These are phyloP conservation scores for Cladophialophora psammophila DNA, from an alignment of 2,329 filamentous ascomycete genomes.

Conservation along the genomic window DNA sequence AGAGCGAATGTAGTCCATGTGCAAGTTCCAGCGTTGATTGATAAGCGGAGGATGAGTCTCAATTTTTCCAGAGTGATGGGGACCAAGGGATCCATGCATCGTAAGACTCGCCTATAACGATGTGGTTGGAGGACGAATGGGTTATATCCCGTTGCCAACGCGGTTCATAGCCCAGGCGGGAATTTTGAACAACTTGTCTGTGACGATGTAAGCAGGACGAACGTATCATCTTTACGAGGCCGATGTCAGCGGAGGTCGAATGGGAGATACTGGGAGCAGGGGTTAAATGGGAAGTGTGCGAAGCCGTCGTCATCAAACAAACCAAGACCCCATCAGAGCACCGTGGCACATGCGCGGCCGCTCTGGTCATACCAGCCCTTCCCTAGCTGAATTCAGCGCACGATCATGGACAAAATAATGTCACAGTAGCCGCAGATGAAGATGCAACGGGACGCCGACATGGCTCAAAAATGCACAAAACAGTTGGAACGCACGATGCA, in stretches of 20 bases:
- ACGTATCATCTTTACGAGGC: neutral
- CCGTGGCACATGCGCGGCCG: neutral
- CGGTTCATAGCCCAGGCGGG: neutral
- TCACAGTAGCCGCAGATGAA: neutral
- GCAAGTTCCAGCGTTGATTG: too few species aligned
- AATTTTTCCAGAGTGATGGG: neutral
- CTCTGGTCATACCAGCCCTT: neutral
- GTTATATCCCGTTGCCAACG: neutral
- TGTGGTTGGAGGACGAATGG: neutral
- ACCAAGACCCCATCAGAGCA: neutral
- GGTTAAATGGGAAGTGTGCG: neutral
- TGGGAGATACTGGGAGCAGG: neutral
- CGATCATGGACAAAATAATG: neutral
- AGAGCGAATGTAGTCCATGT: neutral
- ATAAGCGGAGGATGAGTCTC: neutral
- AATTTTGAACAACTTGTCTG: too few species aligned
- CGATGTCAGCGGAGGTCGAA: slow-evolving; percentile 3
- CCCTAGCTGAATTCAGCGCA: neutral
- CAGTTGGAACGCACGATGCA: neutral
- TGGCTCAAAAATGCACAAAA: neutral
- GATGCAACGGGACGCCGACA: slow-evolving; percentile 1
- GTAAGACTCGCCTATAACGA: neutral
- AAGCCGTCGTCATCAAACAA: neutral
- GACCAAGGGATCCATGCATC: neutral
- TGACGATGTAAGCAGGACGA: neutral